Conservation (phyloP, 768 basidiomycete genomes). For the Lactifluus hygrophoroides region DNA sequence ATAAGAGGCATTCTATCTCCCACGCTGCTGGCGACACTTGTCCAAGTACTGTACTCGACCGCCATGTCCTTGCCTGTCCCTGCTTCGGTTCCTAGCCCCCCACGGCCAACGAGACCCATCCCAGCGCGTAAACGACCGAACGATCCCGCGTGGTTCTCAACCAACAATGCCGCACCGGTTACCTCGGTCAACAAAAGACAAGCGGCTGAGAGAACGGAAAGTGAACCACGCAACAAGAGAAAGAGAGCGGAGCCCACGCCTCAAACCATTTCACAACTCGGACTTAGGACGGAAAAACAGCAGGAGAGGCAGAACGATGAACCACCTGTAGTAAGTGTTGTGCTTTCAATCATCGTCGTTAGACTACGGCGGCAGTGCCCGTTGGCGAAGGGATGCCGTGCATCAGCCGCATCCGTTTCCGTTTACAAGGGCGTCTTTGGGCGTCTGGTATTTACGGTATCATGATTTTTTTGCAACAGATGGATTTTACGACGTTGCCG, state of each 20-base stretch:
- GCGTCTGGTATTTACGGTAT: neutral
- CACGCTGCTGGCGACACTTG: conserved; percentile 5
- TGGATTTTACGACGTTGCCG: conserved; percentile 71
- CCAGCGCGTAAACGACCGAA: conserved; percentile 28
- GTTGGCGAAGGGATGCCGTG: no score
- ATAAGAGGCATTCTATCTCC: neutral
- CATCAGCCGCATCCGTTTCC: neutral
- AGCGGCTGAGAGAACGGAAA: conserved; percentile 58
- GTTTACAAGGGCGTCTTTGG: no score
- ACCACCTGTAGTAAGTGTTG: conserved; percentile 12
- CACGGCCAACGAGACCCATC: conserved; percentile 9
- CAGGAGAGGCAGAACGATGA: conserved; percentile 19
- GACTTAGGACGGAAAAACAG: conserved; percentile 11
- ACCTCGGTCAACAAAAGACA: conserved; percentile 43
- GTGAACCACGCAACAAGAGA: conserved; percentile 67
- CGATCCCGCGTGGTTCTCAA: conserved; percentile 52
- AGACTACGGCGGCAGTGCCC: no score
- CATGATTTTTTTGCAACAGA: conserved; percentile 34
- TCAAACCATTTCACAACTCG: conserved; percentile 13
- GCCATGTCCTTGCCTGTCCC: conserved; percentile 5
- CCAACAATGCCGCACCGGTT: conserved; percentile 21
- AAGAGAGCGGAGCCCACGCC: conserved; percentile 50
- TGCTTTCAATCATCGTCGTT: neutral
- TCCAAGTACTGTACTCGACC: no score
- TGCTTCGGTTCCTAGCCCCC: conserved; percentile 4